phyloP scores from a whole-genome alignment of 1,139 yeast genomes.

The Pneumocystis oryctolagi region DNA sequence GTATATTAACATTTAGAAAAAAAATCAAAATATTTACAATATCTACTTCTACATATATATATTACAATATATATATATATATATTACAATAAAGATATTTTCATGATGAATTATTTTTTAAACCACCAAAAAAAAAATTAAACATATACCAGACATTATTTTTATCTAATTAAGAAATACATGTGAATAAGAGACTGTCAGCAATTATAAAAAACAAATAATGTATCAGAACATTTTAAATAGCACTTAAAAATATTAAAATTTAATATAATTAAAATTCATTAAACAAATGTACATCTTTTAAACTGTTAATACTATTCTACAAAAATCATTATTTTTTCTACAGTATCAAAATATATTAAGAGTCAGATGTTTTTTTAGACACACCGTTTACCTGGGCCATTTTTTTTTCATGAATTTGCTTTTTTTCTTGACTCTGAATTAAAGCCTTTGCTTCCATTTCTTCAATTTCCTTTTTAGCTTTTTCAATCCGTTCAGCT shows the following conservation, averaged over 20 bases:
- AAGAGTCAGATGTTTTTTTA: not conserved
- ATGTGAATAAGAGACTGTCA: too few relatives aligned
- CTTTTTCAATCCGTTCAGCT: constrained; percentile 27
- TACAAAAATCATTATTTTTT: not conserved
- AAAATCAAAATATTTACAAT: not conserved
- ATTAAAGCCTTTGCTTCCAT: constrained; percentile 9
- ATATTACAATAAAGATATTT: too few relatives aligned
- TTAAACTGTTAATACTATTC: not conserved
- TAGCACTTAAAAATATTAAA: not conserved
- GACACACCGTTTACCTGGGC: constrained; percentile 1
- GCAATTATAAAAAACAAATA: not conserved
- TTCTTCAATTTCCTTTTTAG: constrained; percentile 17
- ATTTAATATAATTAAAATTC: not conserved
- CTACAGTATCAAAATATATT: not conserved
- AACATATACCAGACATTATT: too few relatives aligned
- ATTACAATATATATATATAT: not conserved
- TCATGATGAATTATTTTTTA: too few relatives aligned
- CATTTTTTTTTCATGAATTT: not conserved
- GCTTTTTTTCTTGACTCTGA: constrained; percentile 1
- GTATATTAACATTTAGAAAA: not conserved
- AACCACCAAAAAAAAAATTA: too few relatives aligned
- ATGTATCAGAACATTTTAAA: not conserved
- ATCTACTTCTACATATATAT: not conserved
- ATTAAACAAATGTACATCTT: not conserved
- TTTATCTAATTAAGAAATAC: too few relatives aligned